phyloP scores from a whole-genome alignment of 805 yeast genomes.

The Kurtzmaniella cleridarum region DNA sequence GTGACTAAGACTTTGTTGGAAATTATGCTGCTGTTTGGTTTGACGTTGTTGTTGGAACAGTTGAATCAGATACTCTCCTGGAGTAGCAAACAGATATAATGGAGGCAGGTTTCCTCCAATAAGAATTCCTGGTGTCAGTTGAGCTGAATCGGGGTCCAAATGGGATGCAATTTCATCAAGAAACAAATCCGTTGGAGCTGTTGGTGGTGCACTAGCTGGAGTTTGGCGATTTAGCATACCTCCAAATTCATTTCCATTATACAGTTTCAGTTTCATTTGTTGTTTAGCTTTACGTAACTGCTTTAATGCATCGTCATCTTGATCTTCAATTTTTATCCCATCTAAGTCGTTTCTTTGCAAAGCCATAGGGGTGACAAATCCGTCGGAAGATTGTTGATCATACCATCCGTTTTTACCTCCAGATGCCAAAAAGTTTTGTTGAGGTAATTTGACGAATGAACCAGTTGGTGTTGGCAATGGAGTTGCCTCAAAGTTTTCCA shows the following conservation, averaged over 20 bases:
- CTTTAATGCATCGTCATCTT: constrained; percentile 39
- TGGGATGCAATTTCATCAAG: too few relatives aligned
- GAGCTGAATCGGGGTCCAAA: too few relatives aligned
- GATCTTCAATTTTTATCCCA: constrained; percentile 30
- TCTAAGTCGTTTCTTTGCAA: constrained; percentile 25
- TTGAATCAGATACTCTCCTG: too few relatives aligned
- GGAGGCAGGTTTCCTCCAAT: too few relatives aligned
- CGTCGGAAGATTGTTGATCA: constrained; percentile 1
- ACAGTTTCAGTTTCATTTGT: constrained; percentile 2
- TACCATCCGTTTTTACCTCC: background rate
- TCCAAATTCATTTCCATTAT: background rate
- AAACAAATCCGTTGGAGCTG: too few relatives aligned
- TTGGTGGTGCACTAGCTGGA: background rate
- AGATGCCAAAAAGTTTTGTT: constrained; percentile 1
- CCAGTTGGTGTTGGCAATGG: constrained; percentile 16
- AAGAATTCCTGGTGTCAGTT: too few relatives aligned
- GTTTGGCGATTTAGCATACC: background rate
- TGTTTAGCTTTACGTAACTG: constrained; percentile 29
- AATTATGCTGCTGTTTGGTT: background rate
- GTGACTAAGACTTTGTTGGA: constrained; percentile 3
- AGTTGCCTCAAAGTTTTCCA: constrained; percentile 16
- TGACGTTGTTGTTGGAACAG: background rate
- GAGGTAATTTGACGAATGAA: constrained; percentile 3
- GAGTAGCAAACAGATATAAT: too few relatives aligned
- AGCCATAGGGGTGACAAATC: constrained; percentile 7